Percentiles rank a stretch among this genome's conserved stretches.
These are phyloP conservation scores for Endogone sp. DNA, from an alignment of 192 early-diverging fungal genomes.

Conservation along the genomic window DNA sequence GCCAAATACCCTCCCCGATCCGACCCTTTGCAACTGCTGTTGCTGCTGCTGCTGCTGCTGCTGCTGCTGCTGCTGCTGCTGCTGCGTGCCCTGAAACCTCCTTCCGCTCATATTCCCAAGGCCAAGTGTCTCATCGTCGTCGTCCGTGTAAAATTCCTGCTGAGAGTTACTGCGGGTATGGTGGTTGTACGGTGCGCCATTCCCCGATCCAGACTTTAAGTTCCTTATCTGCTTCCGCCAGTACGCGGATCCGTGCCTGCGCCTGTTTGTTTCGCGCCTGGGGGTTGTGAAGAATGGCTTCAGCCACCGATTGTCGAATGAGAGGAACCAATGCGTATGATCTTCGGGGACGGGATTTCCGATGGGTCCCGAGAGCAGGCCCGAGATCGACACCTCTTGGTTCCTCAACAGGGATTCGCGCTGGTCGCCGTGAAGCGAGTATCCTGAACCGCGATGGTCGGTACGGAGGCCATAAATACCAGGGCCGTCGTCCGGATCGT, in stretches of 20 bases:
- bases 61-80: not conserved
- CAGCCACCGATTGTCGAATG: slow-evolving; percentile 75
- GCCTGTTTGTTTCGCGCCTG: not conserved
- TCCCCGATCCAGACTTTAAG: not conserved
- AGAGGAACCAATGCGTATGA: slow-evolving; percentile 77
- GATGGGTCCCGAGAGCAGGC: slow-evolving; percentile 28
- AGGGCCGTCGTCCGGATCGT: slow-evolving; percentile 23
- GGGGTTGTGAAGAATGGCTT: slow-evolving; percentile 71
- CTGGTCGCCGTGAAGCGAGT: not conserved
- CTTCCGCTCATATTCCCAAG: too few species aligned
- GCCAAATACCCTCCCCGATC: not conserved
- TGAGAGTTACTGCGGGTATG: not conserved
- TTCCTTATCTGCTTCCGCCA: not conserved
- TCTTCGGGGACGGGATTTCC: slow-evolving; percentile 36
- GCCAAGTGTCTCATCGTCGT: not conserved
- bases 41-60: not conserved
- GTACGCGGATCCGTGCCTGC: not conserved
- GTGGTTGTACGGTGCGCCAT: not conserved
- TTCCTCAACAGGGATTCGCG: slow-evolving; percentile 3
- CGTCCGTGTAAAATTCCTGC: not conserved
- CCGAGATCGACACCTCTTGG: slow-evolving; percentile 27
- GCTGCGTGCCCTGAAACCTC: too few species aligned
- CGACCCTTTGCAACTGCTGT: not conserved
- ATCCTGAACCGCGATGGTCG: not conserved
- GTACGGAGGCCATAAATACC: slow-evolving; percentile 6